phyloP scores from a whole-genome alignment of 2,329 filamentous ascomycete species.

The Magnaporthales sp. region DNA sequence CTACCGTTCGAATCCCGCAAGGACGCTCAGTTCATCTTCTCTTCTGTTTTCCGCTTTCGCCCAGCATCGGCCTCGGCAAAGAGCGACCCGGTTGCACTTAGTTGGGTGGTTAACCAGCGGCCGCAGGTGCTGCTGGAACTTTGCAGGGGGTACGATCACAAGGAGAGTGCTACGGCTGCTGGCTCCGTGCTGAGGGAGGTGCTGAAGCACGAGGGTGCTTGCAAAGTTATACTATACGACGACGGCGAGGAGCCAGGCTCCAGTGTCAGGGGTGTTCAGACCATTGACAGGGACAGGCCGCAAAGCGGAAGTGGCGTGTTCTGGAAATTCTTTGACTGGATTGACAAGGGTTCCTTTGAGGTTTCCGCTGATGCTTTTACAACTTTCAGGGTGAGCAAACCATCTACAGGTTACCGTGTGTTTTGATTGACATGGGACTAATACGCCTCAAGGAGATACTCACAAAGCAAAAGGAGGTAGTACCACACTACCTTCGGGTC shows the following conservation, averaged over 20 bases:
- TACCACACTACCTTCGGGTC: conserved; percentile 76
- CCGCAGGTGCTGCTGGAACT: conserved; percentile 83
- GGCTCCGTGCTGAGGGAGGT: conserved; percentile 85
- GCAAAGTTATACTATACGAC: conserved; percentile 87
- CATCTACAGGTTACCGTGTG: no score
- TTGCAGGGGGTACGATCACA: conserved; percentile 81
- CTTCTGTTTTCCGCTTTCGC: conserved; percentile 86
- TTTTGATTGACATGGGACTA: background rate
- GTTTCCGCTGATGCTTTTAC: conserved; percentile 96
- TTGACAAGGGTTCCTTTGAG: conserved; percentile 93
- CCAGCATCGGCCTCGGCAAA: conserved; percentile 57
- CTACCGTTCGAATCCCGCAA: conserved; percentile 95
- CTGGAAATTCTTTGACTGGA: conserved; percentile 96
- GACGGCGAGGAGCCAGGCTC: conserved; percentile 66
- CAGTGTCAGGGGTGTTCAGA: conserved; percentile 65
- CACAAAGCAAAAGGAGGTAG: conserved; percentile 86
- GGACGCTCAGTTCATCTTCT: conserved; percentile 92
- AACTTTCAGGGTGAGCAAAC: conserved; percentile 72
- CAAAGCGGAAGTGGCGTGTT: conserved; percentile 81
- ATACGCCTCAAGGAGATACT: conserved; percentile 64
- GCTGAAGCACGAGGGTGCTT: conserved; percentile 80
- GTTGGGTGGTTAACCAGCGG: conserved; percentile 78
- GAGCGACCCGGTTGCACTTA: conserved; percentile 73
- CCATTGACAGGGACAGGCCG: conserved; percentile 65
- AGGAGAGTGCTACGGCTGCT: conserved; percentile 85